Base-by-base conservation (phyloP, 768 basidiomycete species). In the Tremella yokohamensis region DNA sequence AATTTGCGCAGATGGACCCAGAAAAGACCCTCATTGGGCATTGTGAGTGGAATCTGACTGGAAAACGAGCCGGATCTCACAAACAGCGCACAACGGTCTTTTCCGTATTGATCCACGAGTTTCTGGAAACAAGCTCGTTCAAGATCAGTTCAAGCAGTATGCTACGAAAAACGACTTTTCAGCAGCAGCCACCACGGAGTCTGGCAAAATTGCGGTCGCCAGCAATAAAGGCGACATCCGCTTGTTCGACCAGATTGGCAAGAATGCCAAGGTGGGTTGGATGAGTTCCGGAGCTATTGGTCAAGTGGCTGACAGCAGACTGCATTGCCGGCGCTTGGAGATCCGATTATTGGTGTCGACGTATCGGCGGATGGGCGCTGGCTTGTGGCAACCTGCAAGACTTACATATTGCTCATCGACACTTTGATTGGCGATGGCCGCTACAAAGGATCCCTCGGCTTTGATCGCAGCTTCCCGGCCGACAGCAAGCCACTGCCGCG, bases 101-200 rank as follows among this genome's bases (percentile, higher is more conserved):
- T 99, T 97, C 87, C 88, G 92, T 49, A 88, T 99, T 77, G 96
- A 99, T 78, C 96, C 96, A 42, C 90, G 96, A 59, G 80, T 97
- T 1, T 85, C 87, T 3, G 93, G 93, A 54, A 85, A 81, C 75
- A 97, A 98, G 79, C 83, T 98, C 76, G 94, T 97, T 58, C 88
- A 97, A 61, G 86, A 84, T 66, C 87, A 97, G 76, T 92, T 85
- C 80, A 99, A 98, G 80, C 92, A 97, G 73, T 99, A 99, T 75
- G 85, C 84, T 48, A 84, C 85, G 77, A 97, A 96, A 82, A 93
- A 92, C 80, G 86, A 87, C 72, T 99, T 99, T 77, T 96, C 91
- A 0, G 87, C 89, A 8, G 84, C 96, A 34, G 81, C 88, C 11
- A 98, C 96, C 2, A 98, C 94, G 13, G 86, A 84, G 37, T 76